phyloP scores from a whole-genome alignment of 768 basidiomycete genomes.

The Tricholoma terreum region DNA sequence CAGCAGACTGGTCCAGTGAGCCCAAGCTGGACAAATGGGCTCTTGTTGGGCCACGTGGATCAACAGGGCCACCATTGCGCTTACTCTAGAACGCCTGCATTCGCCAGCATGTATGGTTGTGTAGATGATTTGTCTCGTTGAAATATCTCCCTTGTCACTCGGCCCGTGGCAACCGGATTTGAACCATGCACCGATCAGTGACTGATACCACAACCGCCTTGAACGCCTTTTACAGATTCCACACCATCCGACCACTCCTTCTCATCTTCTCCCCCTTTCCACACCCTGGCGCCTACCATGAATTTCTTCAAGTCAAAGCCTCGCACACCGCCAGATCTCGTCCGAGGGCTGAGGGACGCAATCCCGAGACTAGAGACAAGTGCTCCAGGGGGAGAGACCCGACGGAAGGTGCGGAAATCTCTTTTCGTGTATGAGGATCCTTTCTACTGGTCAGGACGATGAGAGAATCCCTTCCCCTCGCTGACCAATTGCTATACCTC shows the following conservation, averaged over 20 bases:
- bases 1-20: too few relatives aligned
- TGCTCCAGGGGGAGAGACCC: slow-evolving; percentile 70
- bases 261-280: not conserved
- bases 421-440: not conserved
- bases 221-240: slow-evolving; percentile 12
- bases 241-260: slow-evolving; percentile 3
- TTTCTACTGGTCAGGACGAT: not conserved
- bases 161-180: not conserved
- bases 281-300: slow-evolving; percentile 42
- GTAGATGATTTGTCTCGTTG: too few relatives aligned
- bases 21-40: too few relatives aligned
- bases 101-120: too few relatives aligned
- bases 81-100: too few relatives aligned
- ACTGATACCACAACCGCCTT: slow-evolving; percentile 12
- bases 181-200: not conserved
- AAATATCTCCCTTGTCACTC: not conserved
- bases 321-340: slow-evolving; percentile 84
- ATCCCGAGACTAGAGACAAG: slow-evolving; percentile 73
- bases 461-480: not conserved
- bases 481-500: slow-evolving; percentile 3
- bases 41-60: too few relatives aligned
- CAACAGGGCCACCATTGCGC: too few relatives aligned
- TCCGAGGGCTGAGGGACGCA: slow-evolving; percentile 76
- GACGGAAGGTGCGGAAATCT: slow-evolving; percentile 64
- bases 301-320: slow-evolving; percentile 96